phyloP scores from a whole-genome alignment of 2,329 filamentous ascomycete species.

The Penicillium frequentans region DNA sequence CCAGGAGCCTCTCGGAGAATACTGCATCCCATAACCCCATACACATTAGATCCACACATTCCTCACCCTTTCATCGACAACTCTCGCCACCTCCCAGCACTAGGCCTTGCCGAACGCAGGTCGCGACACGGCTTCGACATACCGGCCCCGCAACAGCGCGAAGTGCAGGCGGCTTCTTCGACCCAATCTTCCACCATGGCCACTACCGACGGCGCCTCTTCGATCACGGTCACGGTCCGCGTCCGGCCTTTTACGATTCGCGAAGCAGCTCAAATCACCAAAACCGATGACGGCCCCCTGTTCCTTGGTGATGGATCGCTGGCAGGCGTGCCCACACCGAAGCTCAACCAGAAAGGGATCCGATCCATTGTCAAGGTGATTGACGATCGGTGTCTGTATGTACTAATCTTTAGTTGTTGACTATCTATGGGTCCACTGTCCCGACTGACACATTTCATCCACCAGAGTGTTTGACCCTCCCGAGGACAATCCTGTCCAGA shows the following conservation, averaged over 20 bases:
- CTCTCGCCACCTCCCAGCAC: constrained; percentile 17
- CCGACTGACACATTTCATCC: neutral
- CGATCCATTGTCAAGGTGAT: constrained; percentile 93
- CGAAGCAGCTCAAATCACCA: constrained; percentile 85
- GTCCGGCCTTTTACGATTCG: constrained; percentile 74
- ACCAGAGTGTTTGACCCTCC: constrained; percentile 91
- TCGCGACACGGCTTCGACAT: constrained; percentile 20
- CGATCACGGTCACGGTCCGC: constrained; percentile 56
- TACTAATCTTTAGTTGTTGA: neutral
- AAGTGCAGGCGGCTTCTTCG: constrained; percentile 19
- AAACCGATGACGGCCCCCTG: constrained; percentile 76
- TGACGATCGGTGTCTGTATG: constrained; percentile 93
- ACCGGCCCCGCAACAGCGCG: constrained; percentile 20
- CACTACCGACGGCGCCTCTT: constrained; percentile 47
- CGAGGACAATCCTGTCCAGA: constrained; percentile 88
- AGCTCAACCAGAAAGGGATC: constrained; percentile 81
- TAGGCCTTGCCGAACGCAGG: constrained; percentile 19
- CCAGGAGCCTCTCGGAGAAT: constrained; percentile 26
- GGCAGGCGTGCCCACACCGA: constrained; percentile 80
- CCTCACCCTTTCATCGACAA: constrained; percentile 18
- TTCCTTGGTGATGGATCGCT: constrained; percentile 97
- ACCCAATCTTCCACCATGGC: constrained; percentile 35
- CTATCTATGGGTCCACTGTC: neutral
- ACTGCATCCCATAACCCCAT: constrained; percentile 26
- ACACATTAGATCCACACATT: constrained; percentile 32